Evolutionary conservation across 2,329 filamentous ascomycete genomes (phyloP).

Genomic region (Zarea fungicola): DNA sequence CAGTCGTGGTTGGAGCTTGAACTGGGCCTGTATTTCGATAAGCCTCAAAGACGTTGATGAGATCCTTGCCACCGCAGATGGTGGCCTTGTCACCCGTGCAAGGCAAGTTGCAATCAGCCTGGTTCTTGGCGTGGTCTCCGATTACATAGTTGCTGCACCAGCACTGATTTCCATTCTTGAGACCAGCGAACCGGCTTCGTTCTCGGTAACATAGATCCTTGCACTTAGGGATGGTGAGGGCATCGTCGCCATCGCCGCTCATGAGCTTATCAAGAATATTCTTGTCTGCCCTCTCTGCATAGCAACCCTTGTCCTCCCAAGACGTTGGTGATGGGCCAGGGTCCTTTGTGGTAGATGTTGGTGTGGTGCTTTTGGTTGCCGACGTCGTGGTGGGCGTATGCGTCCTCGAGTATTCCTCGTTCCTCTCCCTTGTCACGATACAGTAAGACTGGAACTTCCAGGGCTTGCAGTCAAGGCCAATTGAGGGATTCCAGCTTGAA

Average conservation of each 20-base stretch:
- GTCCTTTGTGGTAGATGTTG: constrained; percentile 10
- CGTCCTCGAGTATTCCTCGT: not conserved
- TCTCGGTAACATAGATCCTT: constrained; percentile 16
- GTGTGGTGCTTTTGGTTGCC: constrained; percentile 1
- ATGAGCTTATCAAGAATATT: constrained; percentile 27
- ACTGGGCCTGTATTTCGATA: not conserved
- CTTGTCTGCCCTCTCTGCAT: constrained; percentile 27
- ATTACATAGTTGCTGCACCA: constrained; percentile 17
- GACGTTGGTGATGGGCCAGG: constrained; percentile 16
- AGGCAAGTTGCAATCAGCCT: constrained; percentile 15
- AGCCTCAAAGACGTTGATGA: constrained; percentile 16
- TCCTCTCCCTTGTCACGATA: constrained; percentile 13
- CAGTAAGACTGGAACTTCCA: constrained; percentile 18
- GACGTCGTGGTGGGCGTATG: constrained; percentile 12
- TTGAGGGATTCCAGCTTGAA: constrained; percentile 16
- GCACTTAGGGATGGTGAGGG: constrained; percentile 27
- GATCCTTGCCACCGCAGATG: constrained; percentile 17
- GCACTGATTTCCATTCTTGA: constrained; percentile 18
- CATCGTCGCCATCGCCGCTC: constrained; percentile 16
- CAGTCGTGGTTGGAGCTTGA: not conserved
- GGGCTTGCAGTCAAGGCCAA: constrained; percentile 16
- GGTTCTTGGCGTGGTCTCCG: constrained; percentile 12
- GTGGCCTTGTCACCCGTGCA: constrained; percentile 15
- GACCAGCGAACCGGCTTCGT: constrained; percentile 5
- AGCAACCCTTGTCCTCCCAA: constrained; percentile 31